These are phyloP conservation scores for Saccharomyces pastorianus DNA, from an alignment of 1,139 yeast genomes.

Conservation along the genomic window DNA sequence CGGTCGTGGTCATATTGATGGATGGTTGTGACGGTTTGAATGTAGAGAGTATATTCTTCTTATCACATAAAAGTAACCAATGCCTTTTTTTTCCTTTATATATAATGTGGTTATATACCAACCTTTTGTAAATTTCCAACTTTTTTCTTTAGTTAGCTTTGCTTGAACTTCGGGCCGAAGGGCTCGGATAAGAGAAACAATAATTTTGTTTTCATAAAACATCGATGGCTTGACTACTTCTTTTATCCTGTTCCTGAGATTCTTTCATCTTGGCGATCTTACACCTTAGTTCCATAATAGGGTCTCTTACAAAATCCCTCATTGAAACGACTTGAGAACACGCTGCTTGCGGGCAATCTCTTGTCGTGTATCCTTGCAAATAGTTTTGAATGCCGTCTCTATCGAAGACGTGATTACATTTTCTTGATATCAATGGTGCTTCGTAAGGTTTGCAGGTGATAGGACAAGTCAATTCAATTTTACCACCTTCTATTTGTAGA, in stretches of 20 bases:
- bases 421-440: constrained; percentile 45
- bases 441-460: constrained; percentile 45
- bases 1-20: background rate
- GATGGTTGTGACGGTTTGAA: background rate
- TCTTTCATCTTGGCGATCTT: constrained; percentile 10
- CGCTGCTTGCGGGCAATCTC: constrained; percentile 30
- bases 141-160: background rate
- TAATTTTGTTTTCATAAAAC: background rate
- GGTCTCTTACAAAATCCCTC: constrained; percentile 23
- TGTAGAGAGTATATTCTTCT: background rate
- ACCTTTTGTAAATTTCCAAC: background rate
- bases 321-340: constrained; percentile 21
- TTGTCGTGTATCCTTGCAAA: constrained; percentile 11
- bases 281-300: constrained; percentile 27
- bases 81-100: background rate
- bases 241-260: constrained; percentile 2
- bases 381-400: constrained; percentile 35
- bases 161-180: background rate
- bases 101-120: background rate
- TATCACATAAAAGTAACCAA: background rate
- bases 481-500: constrained; percentile 58
- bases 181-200: background rate
- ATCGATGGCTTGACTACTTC: constrained; percentile 3
- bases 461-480: constrained; percentile 56
- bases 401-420: constrained; percentile 59